Conservation (phyloP, 495 filamentous ascomycete genomes). For the Trichoderma asperelloides region DNA sequence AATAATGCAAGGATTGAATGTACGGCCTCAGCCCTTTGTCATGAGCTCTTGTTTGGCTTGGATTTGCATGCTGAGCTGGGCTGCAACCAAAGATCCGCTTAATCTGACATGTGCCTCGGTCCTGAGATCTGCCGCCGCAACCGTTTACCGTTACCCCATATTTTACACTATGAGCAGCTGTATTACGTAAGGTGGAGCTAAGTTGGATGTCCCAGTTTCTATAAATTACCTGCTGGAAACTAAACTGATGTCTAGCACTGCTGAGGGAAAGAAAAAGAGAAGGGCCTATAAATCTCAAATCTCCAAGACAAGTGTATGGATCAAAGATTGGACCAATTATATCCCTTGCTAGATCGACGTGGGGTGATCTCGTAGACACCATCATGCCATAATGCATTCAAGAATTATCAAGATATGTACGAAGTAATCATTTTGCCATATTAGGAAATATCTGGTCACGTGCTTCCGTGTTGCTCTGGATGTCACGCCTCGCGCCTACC, state of each 20-base stretch:
- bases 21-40: background rate
- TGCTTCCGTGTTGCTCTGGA: background rate
- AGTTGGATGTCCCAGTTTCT: too few species aligned
- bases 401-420: background rate
- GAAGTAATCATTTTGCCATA: background rate
- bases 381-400: background rate
- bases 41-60: background rate
- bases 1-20: background rate
- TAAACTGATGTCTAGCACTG: too few species aligned
- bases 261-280: too few species aligned
- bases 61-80: background rate
- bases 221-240: too few species aligned
- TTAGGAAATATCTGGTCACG: background rate
- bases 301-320: too few species aligned
- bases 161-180: background rate
- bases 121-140: background rate
- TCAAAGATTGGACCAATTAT: too few species aligned
- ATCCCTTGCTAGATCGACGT: too few species aligned
- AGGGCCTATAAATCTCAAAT: too few species aligned
- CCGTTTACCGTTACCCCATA: background rate
- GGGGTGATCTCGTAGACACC: background rate
- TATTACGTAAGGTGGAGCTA: background rate
- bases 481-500: slow-evolving; percentile 1
- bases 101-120: slow-evolving; percentile 7
- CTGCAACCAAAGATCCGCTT: background rate